Evolutionary conservation across 306 rosid species (phyloP).

Genomic region (Vachellia collinsii): DNA sequence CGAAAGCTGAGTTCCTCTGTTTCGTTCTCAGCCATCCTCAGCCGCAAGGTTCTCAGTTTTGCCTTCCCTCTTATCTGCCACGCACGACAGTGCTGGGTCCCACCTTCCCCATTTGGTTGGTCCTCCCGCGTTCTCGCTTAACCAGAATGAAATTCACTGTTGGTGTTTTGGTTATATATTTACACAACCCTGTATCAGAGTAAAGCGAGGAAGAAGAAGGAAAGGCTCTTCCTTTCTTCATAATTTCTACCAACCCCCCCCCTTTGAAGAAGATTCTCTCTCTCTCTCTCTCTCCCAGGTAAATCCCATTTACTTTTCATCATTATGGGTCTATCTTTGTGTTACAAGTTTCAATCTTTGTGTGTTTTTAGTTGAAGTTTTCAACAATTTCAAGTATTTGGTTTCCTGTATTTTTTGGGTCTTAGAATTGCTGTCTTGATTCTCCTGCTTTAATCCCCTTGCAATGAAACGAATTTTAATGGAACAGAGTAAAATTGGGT

Average conservation of each 20-base stretch:
- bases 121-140: constrained; percentile 42
- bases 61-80: constrained; percentile 76
- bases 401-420: neutral
- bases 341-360: neutral
- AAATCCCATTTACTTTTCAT: neutral
- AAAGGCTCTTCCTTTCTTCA: constrained; percentile 30
- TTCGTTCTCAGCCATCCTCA: constrained; percentile 34
- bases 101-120: constrained; percentile 36
- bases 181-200: constrained; percentile 26
- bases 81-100: constrained; percentile 45
- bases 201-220: constrained; percentile 1
- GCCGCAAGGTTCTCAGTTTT: constrained; percentile 41
- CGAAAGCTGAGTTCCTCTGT: neutral
- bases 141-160: constrained; percentile 5
- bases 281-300: constrained; percentile 32
- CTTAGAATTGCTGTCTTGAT: neutral
- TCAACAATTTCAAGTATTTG: neutral
- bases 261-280: constrained; percentile 16
- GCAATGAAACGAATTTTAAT: neutral
- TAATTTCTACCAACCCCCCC: constrained; percentile 7
- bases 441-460: neutral
- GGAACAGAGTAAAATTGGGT: neutral
- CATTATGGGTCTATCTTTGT: neutral
- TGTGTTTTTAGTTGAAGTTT: neutral
- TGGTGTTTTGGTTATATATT: constrained; percentile 33